These are phyloP conservation scores for Ochromonas danica DNA, from an alignment of 108 stramenopile genomes.

Conservation along the genomic window DNA sequence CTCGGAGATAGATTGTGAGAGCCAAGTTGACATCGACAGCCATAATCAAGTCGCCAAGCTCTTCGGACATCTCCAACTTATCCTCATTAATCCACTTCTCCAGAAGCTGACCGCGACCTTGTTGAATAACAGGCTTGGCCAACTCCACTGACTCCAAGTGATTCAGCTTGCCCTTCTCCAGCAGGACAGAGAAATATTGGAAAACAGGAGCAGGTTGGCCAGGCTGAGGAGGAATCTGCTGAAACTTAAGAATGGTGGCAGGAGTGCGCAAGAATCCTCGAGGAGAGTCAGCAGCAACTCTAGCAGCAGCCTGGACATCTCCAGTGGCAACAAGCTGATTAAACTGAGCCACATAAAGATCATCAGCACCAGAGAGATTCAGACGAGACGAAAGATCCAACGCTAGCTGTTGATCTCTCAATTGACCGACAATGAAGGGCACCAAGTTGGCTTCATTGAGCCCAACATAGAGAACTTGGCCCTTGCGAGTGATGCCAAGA, in stretches of 20 bases:
- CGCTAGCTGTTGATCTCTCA: conserved; percentile 86
- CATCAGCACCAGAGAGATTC: conserved; percentile 93
- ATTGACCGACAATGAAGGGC: conserved; percentile 87
- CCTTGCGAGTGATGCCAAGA: conserved; percentile 88
- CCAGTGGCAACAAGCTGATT: conserved; percentile 82
- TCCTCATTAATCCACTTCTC: conserved; percentile 99
- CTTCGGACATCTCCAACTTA: conserved; percentile 86
- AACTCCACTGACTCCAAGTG: conserved; percentile 96
- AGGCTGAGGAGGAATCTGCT: conserved; percentile 92
- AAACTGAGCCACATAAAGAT: conserved; percentile 87
- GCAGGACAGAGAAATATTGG: conserved; percentile 93
- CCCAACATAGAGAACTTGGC: conserved; percentile 81
- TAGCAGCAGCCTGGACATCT: conserved; percentile 85
- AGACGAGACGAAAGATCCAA: conserved; percentile 87
- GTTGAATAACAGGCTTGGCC: conserved; percentile 89
- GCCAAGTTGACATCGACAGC: conserved; percentile 90
- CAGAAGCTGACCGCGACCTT: conserved; percentile 88
- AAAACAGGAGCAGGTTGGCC: conserved; percentile 93
- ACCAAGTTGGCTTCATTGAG: conserved; percentile 86
- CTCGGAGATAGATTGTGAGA: conserved; percentile 89
- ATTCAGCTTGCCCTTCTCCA: conserved; percentile 90
- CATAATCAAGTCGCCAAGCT: conserved; percentile 96
- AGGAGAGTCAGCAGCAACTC: conserved; percentile 74
- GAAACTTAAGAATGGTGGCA: conserved; percentile 93
- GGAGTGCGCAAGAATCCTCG: conserved; percentile 86